Percentiles rank a stretch among this genome's conserved stretches.
These are phyloP conservation scores for Circinella umbellata DNA, from an alignment of 371 early-diverging fungal species.

Conservation along the genomic window DNA sequence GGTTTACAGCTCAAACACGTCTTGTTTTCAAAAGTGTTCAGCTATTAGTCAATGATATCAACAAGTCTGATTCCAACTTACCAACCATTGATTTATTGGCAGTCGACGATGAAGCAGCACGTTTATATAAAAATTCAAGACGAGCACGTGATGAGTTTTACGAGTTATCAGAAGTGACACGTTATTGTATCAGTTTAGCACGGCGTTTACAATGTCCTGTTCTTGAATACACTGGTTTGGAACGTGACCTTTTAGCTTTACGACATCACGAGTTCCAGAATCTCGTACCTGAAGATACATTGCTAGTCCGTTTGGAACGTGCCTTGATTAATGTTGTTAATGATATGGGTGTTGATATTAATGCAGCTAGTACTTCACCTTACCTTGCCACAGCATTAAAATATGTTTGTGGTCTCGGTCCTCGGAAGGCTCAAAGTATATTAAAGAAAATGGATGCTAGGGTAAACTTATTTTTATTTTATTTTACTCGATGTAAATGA, in stretches of 20 bases:
- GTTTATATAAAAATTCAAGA: conserved; percentile 80
- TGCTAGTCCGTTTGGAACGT: conserved; percentile 75
- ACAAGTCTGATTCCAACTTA: conserved; percentile 34
- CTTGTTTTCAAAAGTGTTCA: conserved; percentile 73
- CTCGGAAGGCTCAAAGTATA: conserved; percentile 86
- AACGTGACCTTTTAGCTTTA: conserved; percentile 71
- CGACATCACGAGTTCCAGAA: conserved; percentile 80
- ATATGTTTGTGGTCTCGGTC: conserved; percentile 95
- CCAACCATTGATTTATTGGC: conserved; percentile 49
- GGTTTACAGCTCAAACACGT: conserved; percentile 77
- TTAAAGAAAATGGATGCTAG: conserved; percentile 59
- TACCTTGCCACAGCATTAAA: conserved; percentile 78
- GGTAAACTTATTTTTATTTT: conserved; percentile 6
- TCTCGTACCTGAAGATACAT: conserved; percentile 71
- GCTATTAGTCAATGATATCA: conserved; percentile 59
- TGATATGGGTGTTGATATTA: conserved; percentile 88
- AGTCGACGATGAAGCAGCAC: conserved; percentile 89
- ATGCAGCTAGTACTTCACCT: conserved; percentile 70
- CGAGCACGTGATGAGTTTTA: conserved; percentile 78
- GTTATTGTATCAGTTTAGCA: conserved; percentile 90
- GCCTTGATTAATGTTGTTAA: conserved; percentile 90
- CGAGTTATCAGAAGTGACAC: conserved; percentile 67
- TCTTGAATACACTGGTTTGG: conserved; percentile 83
- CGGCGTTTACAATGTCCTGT: conserved; percentile 88
- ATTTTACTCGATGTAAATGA: too few species aligned